Evolutionary conservation across 2,329 filamentous ascomycete genomes (phyloP).

Genomic region (Basipetospora chlamydospora): DNA sequence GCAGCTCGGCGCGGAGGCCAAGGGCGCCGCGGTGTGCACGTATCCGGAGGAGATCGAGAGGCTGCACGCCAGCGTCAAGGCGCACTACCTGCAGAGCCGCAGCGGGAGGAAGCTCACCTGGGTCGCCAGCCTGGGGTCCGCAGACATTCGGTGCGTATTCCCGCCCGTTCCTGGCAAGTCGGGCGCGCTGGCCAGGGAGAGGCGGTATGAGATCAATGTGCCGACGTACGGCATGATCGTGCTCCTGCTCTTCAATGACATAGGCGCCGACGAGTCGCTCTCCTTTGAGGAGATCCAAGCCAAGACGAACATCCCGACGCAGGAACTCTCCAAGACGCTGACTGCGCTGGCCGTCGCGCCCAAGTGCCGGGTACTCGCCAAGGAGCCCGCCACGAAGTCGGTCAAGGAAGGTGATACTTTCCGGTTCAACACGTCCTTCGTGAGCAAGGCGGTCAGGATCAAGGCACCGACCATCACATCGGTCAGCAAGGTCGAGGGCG

Average conservation of each 20-base stretch:
- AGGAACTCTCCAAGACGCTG: conserved; percentile 62
- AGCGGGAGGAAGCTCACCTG: conserved; percentile 82
- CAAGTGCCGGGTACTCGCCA: conserved; percentile 68
- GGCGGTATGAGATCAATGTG: conserved; percentile 80
- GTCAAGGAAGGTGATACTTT: conserved; percentile 68
- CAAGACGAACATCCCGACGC: conserved; percentile 60
- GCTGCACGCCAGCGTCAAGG: conserved; percentile 72
- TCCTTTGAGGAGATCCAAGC: conserved; percentile 68
- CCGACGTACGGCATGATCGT: conserved; percentile 89
- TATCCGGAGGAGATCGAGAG: conserved; percentile 62
- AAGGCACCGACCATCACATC: conserved; percentile 76
- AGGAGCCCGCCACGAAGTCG: conserved; percentile 65
- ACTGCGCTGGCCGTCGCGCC: conserved; percentile 71
- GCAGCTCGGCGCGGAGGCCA: conserved; percentile 8
- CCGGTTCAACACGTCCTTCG: conserved; percentile 67
- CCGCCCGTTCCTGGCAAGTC: conserved; percentile 58
- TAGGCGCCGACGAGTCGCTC: conserved; percentile 36
- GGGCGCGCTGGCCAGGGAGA: conserved; percentile 42
- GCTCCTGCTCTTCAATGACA: conserved; percentile 75
- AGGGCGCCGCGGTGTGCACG: conserved; percentile 36
- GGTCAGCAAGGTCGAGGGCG: conserved; percentile 71
- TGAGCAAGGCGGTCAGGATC: conserved; percentile 71
- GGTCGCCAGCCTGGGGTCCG: conserved; percentile 57
- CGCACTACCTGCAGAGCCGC: conserved; percentile 76
- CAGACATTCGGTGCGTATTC: conserved; percentile 72